These are phyloP conservation scores for Paraconiothyrium brasiliense DNA, from an alignment of 2,329 filamentous ascomycete species.

Conservation along the genomic window DNA sequence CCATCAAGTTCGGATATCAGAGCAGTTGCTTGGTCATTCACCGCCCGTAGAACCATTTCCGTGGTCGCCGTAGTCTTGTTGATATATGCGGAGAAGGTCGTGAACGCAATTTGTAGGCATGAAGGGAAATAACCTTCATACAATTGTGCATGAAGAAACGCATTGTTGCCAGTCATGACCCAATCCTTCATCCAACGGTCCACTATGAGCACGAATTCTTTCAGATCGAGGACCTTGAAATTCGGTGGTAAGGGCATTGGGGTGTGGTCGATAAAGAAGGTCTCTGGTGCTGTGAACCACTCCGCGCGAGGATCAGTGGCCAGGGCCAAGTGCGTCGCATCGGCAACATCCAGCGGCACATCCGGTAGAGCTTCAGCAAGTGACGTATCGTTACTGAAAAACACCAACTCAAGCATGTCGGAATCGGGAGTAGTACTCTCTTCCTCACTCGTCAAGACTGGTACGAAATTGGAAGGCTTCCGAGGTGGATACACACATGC, in stretches of 20 bases:
- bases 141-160: constrained; percentile 44
- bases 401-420: constrained; percentile 2
- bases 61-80: constrained; percentile 21
- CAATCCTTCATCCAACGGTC: constrained; percentile 38
- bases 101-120: constrained; percentile 44
- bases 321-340: constrained; percentile 1
- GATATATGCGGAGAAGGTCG: constrained; percentile 23
- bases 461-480: constrained; percentile 17
- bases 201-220: constrained; percentile 21
- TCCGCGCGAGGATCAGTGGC: neutral
- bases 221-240: constrained; percentile 14
- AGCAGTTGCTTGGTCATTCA: constrained; percentile 21
- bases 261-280: constrained; percentile 16
- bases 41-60: constrained; percentile 23
- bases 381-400: neutral
- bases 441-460: constrained; percentile 5
- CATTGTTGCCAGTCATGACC: constrained; percentile 37
- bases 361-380: neutral
- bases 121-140: constrained; percentile 36
- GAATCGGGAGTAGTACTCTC: neutral
- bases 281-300: constrained; percentile 19
- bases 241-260: constrained; percentile 17
- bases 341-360: neutral
- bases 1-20: constrained; percentile 5
- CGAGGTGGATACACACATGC: constrained; percentile 18